Percentiles rank a stretch among this genome's conserved stretches.
phyloP scores from a whole-genome alignment of 2,329 filamentous ascomycete species.

The Pezicula neosporulosa region DNA sequence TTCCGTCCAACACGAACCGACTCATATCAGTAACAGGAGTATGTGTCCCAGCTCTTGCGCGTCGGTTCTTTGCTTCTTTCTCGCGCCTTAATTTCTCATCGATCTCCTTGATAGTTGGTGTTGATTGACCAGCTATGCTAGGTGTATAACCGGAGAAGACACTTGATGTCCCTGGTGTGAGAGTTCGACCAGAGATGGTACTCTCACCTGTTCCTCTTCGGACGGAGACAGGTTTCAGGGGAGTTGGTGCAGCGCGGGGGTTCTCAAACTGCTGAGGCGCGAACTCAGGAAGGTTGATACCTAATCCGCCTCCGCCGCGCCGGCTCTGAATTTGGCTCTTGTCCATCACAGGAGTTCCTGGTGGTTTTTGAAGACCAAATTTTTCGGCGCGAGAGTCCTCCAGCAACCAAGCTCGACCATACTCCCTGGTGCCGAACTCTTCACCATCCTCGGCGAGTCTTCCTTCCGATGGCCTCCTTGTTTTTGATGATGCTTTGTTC shows the following conservation, averaged over 20 bases:
- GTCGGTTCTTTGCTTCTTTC: no score
- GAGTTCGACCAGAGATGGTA: background rate
- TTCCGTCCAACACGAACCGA: no score
- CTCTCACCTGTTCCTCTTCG: background rate
- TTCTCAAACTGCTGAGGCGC: background rate
- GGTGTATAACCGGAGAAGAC: background rate
- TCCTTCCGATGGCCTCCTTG: background rate
- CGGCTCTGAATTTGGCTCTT: background rate
- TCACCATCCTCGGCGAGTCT: conserved; percentile 1
- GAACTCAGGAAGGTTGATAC: background rate
- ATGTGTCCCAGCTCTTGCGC: no score
- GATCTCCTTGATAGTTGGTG: background rate
- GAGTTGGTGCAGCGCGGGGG: background rate
- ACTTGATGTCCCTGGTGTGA: background rate
- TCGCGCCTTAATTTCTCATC: background rate
- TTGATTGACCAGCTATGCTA: no score
- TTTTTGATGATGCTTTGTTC: background rate
- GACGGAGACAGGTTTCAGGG: background rate
- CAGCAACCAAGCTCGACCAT: background rate
- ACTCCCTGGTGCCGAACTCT: no score
- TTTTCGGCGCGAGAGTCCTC: background rate
- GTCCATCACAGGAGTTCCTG: background rate
- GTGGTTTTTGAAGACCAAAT: background rate
- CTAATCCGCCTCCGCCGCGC: background rate
- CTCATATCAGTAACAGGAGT: no score